Conservation (phyloP, 495 filamentous ascomycete species). For the Talaromyces wortmannii region DNA sequence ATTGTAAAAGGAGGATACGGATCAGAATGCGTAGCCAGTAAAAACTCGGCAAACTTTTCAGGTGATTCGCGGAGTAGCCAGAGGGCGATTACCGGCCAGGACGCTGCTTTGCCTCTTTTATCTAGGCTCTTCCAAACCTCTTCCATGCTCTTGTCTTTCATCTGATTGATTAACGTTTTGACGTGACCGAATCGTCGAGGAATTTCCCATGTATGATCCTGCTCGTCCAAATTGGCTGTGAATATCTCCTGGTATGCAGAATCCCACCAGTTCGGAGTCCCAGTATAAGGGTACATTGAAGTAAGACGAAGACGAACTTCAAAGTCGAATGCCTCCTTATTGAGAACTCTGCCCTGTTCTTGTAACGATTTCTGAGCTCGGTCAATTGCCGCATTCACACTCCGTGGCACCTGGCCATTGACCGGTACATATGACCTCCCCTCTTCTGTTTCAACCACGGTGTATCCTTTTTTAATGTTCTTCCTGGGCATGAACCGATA, state of each 20-base stretch:
- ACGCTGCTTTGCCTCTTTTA: slow-evolving; percentile 15
- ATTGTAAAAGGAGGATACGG: slow-evolving; percentile 39
- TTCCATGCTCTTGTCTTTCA: slow-evolving; percentile 26
- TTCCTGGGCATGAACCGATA: too few relatives aligned
- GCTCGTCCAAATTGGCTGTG: slow-evolving; percentile 13
- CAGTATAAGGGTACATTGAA: slow-evolving; percentile 15
- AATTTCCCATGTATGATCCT: slow-evolving; percentile 7
- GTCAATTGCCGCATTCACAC: slow-evolving; percentile 5
- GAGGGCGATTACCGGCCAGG: slow-evolving; percentile 48
- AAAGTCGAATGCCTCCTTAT: slow-evolving; percentile 7
- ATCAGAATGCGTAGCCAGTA: slow-evolving; percentile 38
- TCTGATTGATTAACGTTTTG: slow-evolving; percentile 13
- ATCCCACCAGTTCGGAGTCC: slow-evolving; percentile 19
- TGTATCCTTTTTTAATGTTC: too few relatives aligned
- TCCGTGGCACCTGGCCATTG: background rate
- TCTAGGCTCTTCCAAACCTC: slow-evolving; percentile 31
- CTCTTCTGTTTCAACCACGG: too few relatives aligned
- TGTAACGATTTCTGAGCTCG: slow-evolving; percentile 13
- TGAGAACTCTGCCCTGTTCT: slow-evolving; percentile 12
- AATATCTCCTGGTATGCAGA: slow-evolving; percentile 17
- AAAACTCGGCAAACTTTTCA: slow-evolving; percentile 32
- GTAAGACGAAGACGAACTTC: slow-evolving; percentile 12
- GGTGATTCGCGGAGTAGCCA: slow-evolving; percentile 42
- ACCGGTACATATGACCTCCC: background rate
- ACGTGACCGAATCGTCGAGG: slow-evolving; percentile 11